Base-by-base conservation (phyloP, 441 rosid species). In the Mallotus japonicus region DNA sequence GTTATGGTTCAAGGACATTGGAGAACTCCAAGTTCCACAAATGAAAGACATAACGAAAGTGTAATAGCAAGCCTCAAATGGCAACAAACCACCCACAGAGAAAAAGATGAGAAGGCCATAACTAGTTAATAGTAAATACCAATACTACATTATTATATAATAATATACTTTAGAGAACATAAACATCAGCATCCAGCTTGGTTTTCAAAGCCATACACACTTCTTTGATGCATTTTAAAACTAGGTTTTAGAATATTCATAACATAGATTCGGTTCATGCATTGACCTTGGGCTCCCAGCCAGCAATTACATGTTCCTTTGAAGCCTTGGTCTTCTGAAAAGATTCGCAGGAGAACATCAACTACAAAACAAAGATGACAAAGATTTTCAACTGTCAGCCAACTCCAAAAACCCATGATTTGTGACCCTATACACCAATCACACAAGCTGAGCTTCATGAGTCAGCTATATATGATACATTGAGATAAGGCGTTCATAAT, bases 271-370 rank as follows among this genome's bases (percentile, higher is more conserved):
- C 32, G 28, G 13, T 82, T 90, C 95, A 93, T 24, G 84, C 83
- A 68, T 91, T 84, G 62, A 91, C 92, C 86, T 93, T 89, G 3
- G 86, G 82, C 44, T 53, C 89, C 98, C 97, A 93, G 51, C 98
- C 96, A 0, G 95, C 87, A 53, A 93, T 71, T 72, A 92, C 89
- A 56, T 86, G 49, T 78, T 89, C 84, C 65, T 83, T 72, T 8
- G 79, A 72, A 20, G 87, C 82, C 58, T 78, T 87, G 8, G 97
- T 93, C 78, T 90, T 90, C 79, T 72, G 78, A 1, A 92, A 93
- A 0, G 93, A 87, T 74, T 90, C 95, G 11, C 82, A 77, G 50
- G 87, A 58, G 80, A 87, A 90, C 51, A 88, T 6, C 73, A 64
- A 17, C 86, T 87, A 86, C 82, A 76, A 51, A 20, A 46, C 28